Base-by-base conservation (phyloP, 2,329 filamentous ascomycete genomes). In the Atkinsonella texensis region DNA sequence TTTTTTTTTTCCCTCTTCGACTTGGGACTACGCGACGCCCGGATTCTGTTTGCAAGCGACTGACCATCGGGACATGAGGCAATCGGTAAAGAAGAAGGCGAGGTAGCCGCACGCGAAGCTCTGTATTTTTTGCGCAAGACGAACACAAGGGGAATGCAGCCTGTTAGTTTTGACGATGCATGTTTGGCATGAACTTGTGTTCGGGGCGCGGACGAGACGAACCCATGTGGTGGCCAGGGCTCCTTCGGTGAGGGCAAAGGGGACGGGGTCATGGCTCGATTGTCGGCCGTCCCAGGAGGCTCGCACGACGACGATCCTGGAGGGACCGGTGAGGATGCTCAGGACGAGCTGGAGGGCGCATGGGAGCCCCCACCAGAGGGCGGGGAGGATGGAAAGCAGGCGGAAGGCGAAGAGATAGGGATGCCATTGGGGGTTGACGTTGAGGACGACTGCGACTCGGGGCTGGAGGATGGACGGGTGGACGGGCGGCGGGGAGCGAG, bases 31-130 rank as follows among this genome's bases (percentile, higher is more conserved):
- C 3, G 35, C n/a, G 13, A 48, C 2, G 31, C 7, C 17, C 2
- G 39, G 15, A 5, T 15, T 35, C 4, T 5, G 6, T 38, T 9
- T 3, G 9, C 42, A 44, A 35, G 33, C 17, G 43, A 68, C 74
- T 44, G 63, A 87, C 84, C 86, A 90, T 68, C 87, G 75, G 55
- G 85, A 89, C 85, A 90, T 89, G 60, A 90, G 77, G 67, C 85
- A 88, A 68, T 90, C 86, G 52, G 85, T 87, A 64, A 90, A 90
- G 71, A 88, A 87, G 67, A 88, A 90, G 48, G 84, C 85, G 54
- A 89, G 76, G 66, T 89, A 88, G 50, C 83, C 86, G 18, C 84
- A 87, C 53, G 85, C 83, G 62, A 79, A 81, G 70, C 85, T 89
- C 85, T 88, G 17, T 41, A 4, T 28, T 20, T 15, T 7, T 11